phyloP scores from a whole-genome alignment of 495 filamentous ascomycete genomes.

The Aspergillus leporis region DNA sequence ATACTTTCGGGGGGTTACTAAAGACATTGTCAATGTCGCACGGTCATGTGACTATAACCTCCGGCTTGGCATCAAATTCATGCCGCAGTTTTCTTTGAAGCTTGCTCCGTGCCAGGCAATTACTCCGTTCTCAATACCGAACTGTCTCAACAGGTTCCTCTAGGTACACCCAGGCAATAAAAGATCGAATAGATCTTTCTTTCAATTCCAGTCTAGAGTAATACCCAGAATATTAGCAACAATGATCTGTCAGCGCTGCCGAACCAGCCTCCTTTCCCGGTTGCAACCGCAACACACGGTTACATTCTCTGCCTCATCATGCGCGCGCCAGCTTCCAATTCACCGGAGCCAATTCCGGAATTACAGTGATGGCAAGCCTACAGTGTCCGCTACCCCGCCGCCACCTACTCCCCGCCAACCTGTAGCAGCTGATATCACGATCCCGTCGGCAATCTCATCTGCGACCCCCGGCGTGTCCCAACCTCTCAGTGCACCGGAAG shows the following conservation, averaged over 20 bases:
- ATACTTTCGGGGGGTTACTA: background rate
- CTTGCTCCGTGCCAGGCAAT: conserved; percentile 16
- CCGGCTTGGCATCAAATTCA: conserved; percentile 48
- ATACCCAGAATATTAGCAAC: conserved; percentile 8
- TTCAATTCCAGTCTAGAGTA: background rate
- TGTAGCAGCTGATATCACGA: conserved; percentile 34
- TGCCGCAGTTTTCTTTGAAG: conserved; percentile 41
- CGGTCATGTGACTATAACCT: conserved; percentile 34
- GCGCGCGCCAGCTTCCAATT: conserved; percentile 29
- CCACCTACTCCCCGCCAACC: conserved; percentile 54
- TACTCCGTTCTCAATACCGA: conserved; percentile 9
- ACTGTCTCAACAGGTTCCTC: background rate
- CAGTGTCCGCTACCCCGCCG: conserved; percentile 49
- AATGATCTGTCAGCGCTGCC: conserved; percentile 54
- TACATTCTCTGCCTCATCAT: conserved; percentile 32
- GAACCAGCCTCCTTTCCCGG: conserved; percentile 42
- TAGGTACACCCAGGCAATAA: background rate
- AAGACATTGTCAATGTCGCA: background rate
- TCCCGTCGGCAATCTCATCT: conserved; percentile 45
- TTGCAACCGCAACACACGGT: conserved; percentile 34
- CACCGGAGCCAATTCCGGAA: conserved; percentile 38
- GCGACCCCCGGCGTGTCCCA: conserved; percentile 47
- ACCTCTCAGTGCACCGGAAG: conserved; percentile 45
- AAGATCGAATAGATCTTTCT: background rate
- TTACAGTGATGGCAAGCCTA: conserved; percentile 44